Conservation (phyloP, 306 rosid species). For the Cicer chorassanicum region DNA sequence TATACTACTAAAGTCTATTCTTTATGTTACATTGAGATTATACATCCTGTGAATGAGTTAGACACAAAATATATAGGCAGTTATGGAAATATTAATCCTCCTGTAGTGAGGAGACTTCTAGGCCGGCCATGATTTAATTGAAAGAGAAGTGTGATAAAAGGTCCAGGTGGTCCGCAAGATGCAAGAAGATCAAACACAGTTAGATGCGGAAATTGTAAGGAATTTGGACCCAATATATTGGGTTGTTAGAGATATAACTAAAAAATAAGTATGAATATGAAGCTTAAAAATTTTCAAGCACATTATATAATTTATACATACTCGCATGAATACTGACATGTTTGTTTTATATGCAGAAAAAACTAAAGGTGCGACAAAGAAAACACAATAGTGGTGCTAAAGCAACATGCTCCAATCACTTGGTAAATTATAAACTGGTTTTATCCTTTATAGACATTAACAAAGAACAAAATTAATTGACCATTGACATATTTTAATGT, state of each 20-base stretch:
- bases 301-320: too few species aligned
- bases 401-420: background rate
- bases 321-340: background rate
- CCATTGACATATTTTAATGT: background rate
- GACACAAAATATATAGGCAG: too few species aligned
- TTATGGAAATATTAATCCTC: too few species aligned
- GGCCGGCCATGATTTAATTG: background rate
- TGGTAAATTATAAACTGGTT: background rate
- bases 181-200: background rate
- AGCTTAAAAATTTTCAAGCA: background rate
- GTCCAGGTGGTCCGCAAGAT: background rate
- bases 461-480: background rate
- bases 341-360: background rate
- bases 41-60: too few species aligned
- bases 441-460: background rate
- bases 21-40: too few species aligned
- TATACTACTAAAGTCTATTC: too few species aligned
- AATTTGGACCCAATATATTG: conserved; percentile 1
- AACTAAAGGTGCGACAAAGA: background rate
- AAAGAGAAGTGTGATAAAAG: background rate
- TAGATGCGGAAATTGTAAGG: conserved; percentile 3
- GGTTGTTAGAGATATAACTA: background rate
- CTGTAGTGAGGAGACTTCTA: background rate
- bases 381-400: background rate
- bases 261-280: background rate